Evolutionary conservation across 169 alveolate species (phyloP), one percentile per base, ranked within the genome.

Genomic region (Plasmodium cynomolgi): DNA sequence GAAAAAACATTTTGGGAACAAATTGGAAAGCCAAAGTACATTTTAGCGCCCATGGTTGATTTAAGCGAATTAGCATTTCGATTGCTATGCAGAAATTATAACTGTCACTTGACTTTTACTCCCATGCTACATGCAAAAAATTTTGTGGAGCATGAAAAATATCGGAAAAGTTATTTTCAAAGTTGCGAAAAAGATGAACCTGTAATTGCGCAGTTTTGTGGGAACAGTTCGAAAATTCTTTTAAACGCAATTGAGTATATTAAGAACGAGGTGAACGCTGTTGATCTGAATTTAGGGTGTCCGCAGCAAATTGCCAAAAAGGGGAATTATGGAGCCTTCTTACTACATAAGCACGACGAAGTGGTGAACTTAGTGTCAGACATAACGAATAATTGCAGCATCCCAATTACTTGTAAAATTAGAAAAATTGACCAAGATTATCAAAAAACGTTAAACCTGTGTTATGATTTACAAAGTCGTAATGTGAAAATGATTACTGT

Each of bases 281-380:
- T 98, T n/a, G 99, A 98, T 95, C 81, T 98, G 34, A 98, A 98
- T 96, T 93, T 98, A 68, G 99, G 99, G 0, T 98, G 99, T 81
- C 99, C 99, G n/a, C 99, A 98, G 95, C 98, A 97, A 68, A 98
- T 98, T 20, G 99, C 99, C 39, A 97, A 94, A 93, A 97, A 96
- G 91, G 99, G 99, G 8, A 97, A 97, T 83, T 98, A 98, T 95
- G 99, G 99, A 2, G 96, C 99, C 11, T 98, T 96, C 96, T 96
- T 98, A 86, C 95, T 98, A 26, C 98, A 97, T 58, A 97, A 97
- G 82, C 98, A 98, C 13, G 98, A 97, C 33, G 93, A 93, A 37
- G 96, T 96, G 23, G 91, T 97, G 26, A 91, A 93, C 29, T 95
- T 98, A 54, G 98, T 98, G 5, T 95, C 97, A 41, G 94, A 90